Conservation (phyloP, 352 stramenopile species). For the Phytophthora hybrid region DNA sequence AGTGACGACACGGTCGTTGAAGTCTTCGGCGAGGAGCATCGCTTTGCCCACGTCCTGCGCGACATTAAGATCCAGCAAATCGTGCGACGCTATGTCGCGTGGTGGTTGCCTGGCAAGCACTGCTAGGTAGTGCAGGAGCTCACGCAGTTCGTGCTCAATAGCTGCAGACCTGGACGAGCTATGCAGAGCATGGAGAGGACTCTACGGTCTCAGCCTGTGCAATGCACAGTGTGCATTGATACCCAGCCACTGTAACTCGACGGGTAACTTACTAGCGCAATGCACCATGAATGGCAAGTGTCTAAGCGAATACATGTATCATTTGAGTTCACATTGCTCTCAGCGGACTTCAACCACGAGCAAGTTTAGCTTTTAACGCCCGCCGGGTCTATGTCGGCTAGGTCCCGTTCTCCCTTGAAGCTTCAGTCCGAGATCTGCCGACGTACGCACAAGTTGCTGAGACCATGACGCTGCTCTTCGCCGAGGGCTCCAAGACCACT, state of each 20-base stretch:
- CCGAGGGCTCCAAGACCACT: slow-evolving; percentile 73
- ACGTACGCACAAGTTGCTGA: slow-evolving; percentile 1
- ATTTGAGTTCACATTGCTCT: too few species aligned
- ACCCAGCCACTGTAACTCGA: too few species aligned
- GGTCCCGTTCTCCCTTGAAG: slow-evolving; percentile 9
- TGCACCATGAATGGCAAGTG: too few species aligned
- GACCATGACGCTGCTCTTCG: slow-evolving; percentile 76
- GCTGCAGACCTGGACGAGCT: slow-evolving; percentile 36
- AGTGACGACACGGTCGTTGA: slow-evolving; percentile 67
- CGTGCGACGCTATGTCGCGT: slow-evolving; percentile 52
- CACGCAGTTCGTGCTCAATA: slow-evolving; percentile 44
- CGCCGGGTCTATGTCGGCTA: slow-evolving; percentile 14
- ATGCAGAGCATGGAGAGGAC: slow-evolving; percentile 55
- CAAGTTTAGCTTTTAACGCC: slow-evolving; percentile 8
- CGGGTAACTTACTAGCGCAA: too few species aligned
- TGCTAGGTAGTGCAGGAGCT: slow-evolving; percentile 51
- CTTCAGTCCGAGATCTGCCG: slow-evolving; percentile 21
- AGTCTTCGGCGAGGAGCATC: slow-evolving; percentile 60
- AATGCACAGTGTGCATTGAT: too few species aligned
- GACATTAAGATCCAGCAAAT: slow-evolving; percentile 61
- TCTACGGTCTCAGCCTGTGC: slow-evolving; percentile 20
- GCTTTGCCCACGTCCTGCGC: slow-evolving; percentile 45
- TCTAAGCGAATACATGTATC: too few species aligned
- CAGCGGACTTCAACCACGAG: slow-evolving; percentile 32
- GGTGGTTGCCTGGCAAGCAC: slow-evolving; percentile 56